phyloP scores from a whole-genome alignment of 2,329 filamentous ascomycete species.

The Neonectria magnoliae region DNA sequence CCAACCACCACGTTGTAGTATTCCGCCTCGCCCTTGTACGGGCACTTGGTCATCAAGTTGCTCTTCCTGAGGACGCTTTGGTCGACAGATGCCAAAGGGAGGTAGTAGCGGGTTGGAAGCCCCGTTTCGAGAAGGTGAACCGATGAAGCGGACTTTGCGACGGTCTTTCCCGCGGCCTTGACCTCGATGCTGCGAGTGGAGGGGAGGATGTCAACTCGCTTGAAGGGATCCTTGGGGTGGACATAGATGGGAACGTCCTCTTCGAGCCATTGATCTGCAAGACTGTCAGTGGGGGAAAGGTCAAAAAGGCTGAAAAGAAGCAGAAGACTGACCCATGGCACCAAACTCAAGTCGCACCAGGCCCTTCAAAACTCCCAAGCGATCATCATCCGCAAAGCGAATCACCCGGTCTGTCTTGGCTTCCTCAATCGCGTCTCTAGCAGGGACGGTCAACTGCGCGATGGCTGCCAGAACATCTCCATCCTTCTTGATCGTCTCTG shows the following conservation, averaged over 20 bases:
- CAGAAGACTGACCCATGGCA: constrained; percentile 44
- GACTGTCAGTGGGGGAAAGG: constrained; percentile 1
- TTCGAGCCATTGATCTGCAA: constrained; percentile 56
- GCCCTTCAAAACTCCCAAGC: constrained; percentile 46
- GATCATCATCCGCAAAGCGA: constrained; percentile 52
- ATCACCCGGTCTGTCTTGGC: constrained; percentile 48
- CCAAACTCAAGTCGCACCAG: constrained; percentile 49
- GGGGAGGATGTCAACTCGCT: constrained; percentile 69
- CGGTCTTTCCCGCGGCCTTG: constrained; percentile 54
- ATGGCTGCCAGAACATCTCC: constrained; percentile 42
- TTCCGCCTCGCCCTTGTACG: constrained; percentile 73
- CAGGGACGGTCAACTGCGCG: constrained; percentile 45
- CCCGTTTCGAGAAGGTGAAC: constrained; percentile 70
- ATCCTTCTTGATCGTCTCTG: constrained; percentile 39
- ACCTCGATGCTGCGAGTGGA: constrained; percentile 65
- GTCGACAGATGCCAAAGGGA: constrained; percentile 63
- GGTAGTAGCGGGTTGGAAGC: constrained; percentile 67
- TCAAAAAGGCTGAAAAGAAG: accelerated
- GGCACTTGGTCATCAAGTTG: constrained; percentile 65
- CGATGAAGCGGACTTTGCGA: constrained; percentile 57
- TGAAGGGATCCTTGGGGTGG: constrained; percentile 75
- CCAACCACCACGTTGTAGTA: constrained; percentile 67
- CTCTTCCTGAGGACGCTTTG: constrained; percentile 58
- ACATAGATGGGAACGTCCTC: constrained; percentile 68
- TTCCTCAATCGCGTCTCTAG: constrained; percentile 36